Evolutionary conservation across 1,284 basidiomycete species (phyloP), one percentile per base, ranked within the genome.

Genomic region (Ceratobasidium sp.): DNA sequence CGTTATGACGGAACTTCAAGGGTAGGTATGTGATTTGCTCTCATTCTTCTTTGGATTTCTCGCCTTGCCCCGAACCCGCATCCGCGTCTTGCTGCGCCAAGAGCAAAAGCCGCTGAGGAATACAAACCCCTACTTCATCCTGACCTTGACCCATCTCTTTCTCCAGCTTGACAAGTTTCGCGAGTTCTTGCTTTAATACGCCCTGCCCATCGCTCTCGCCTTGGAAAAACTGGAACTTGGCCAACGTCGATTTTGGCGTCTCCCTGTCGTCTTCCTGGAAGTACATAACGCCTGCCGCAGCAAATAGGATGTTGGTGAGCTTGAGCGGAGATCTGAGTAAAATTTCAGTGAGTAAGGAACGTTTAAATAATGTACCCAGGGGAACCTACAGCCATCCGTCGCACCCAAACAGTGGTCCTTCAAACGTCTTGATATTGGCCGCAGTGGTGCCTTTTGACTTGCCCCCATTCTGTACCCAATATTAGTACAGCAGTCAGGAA

Each of bases 371-470:
- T 30, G n/a, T 8, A 28, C 11, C 18, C 16, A 11, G 11, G 23
- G 40, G 25, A 12, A 71, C 69, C 25, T 38, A 71, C 69, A 71
- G 21, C 69, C 69, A 71, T 12, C 69, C 69, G 28, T 71, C 58
- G 33, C 49, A 56, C 53, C 44, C 69, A 28, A 71, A 49, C 9
- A 71, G 49, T 2, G 58, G 69, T n/a, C 53, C 46, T 36, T 61
- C 69, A 25, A 71, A 71, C 14, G n/a, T 12, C 28, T 38, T 28
- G 36, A 61, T 33, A 9, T 49, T 53, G 5, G 42, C 58, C 16
- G 44, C 58, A 28, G 42, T 71, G 0, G 44, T 61, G n/a, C 30
- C 18, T 49, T 42, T 58, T 5, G 56, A 67, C 16, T 40, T 40
- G 16, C 49, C 12, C 3, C 38, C 51, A 8, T 16, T 5, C 63